phyloP scores from a whole-genome alignment of 1,284 basidiomycete genomes.

The Pulchroboletus neoregius region DNA sequence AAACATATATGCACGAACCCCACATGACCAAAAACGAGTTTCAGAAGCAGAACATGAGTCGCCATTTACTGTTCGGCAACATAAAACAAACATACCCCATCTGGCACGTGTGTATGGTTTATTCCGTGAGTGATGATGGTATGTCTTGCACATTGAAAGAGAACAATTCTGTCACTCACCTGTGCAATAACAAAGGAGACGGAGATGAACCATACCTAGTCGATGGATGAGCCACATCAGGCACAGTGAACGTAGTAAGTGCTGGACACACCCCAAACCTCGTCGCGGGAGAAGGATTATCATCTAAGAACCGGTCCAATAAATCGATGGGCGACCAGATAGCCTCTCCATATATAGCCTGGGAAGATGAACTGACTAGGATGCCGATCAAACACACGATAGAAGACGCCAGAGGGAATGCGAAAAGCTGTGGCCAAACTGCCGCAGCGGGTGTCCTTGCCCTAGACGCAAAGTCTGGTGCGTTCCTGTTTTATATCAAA shows the following conservation, averaged over 20 bases:
- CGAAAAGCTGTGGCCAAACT: conserved; percentile 66
- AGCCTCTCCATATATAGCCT: conserved; percentile 70
- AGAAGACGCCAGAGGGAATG: conserved; percentile 73
- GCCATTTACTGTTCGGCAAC: conserved; percentile 18
- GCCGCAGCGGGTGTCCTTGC: conserved; percentile 65
- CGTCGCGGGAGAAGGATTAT: conserved; percentile 58
- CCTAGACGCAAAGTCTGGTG: conserved; percentile 76
- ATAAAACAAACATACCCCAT: conserved; percentile 27
- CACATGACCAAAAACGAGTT: conserved; percentile 7
- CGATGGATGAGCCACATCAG: conserved; percentile 10
- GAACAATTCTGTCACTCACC: conserved; percentile 29
- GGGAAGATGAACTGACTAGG: conserved; percentile 77
- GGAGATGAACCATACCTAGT: conserved; percentile 70
- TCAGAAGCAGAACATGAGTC: conserved; percentile 14
- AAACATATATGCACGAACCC: background rate
- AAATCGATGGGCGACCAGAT: conserved; percentile 82
- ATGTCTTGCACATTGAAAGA: conserved; percentile 18
- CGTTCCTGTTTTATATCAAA: conserved; percentile 47
- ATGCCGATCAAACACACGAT: conserved; percentile 82
- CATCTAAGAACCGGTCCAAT: conserved; percentile 64
- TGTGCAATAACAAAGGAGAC: conserved; percentile 74
- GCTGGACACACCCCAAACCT: conserved; percentile 53
- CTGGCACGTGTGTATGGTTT: conserved; percentile 9
- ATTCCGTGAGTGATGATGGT: conserved; percentile 7
- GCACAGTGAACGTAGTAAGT: conserved; percentile 1